Evolutionary conservation across 768 basidiomycete species (phyloP), one percentile per base, ranked within the genome.

Genomic region (Strobilomyces confusus): DNA sequence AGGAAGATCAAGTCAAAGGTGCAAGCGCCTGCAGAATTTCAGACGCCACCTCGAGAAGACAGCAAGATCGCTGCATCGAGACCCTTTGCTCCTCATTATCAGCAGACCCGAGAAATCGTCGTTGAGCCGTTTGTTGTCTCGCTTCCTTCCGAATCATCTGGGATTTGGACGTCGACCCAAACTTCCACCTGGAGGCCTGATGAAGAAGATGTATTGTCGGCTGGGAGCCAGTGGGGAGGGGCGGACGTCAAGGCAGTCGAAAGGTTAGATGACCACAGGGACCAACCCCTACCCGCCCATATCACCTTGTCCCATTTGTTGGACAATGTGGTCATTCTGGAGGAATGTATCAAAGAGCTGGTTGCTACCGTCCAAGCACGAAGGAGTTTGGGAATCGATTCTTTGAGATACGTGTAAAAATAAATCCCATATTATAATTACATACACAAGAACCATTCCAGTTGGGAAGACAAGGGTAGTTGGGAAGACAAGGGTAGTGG

Each of bases 341-440:
- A 98, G 70, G 95, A 98, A 70, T 88, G 86, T 56, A 87, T 98
- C 64, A 98, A 98, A 72, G 95, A 98, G 69, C 73, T 94, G 32
- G 83, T 84, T 14, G 89, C 91, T 14, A 86, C 93, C 58, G 81
- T 94, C 48, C 86, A 91, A 70, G 91, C 89, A 15, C 76, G 92
- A 54, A 75, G 89, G 56, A 86, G 84, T 70, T 70, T 95, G 49
- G 93, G 93, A 9, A 88, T 95, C 56, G 92, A 95, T 71, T 77
- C 83, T 22, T 70, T 92, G 56, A 81, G 87, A 60, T 92, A 89
- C 65, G 64, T 92, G 61, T 91, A 74, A 71, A 47, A 44, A 42
- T 15, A 38, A 25, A 30, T 41, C n/a, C n/a, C 7, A 15, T 13
- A 38, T 19, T 63, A 57, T 22, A 32, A 44, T 19, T 50, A 56